Evolutionary conservation across 371 early-diverging fungal species (phyloP), one percentile per base, ranked within the genome.

Genomic region (Paramicrosporidium saccamoebae): DNA sequence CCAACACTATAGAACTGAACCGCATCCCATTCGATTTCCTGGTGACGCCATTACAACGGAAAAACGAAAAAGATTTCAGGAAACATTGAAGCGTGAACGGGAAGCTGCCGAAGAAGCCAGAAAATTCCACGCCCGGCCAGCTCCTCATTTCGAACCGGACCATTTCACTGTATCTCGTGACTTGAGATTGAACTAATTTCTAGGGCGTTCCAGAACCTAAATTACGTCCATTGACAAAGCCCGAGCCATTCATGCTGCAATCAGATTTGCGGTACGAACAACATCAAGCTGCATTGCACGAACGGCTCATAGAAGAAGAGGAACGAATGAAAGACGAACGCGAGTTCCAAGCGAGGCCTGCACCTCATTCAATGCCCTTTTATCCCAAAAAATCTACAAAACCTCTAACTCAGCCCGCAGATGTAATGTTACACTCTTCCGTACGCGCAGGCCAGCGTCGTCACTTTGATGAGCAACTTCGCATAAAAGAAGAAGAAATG

Each of bases 391-490:
- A 35, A 12, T 48, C 50, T n/a, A 16, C 31, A 12, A 36, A 37
- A 24, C 53, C 52, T 27, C 32, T 48, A 19, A 62, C 62, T 8
- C 34, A 42, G 19, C 31, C 34, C 12, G 46, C 46, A 20, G 38
- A 45, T 13, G 33, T 55, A 5, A 16, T 41, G 16, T 31, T 58
- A 16, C 36, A 40, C 13, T 46, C 54, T 0, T 51, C 52, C 24
- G 23, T 45, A 26, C 35, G 62, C 19, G 45, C 44, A 21, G 52
- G 52, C 27, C 53, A 55, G 32, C 28, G 62, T n/a, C 33, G 36
- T 16, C 42, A 29, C 17, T 62, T 42, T 31, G 59, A 62, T 12
- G 55, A 55, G 20, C 33, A 37, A 22, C 27, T 32, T 12, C 24
- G 30, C 21, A 29, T 33, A 18, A 36, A 41, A 29, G 46, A 52